Conservation (phyloP, 2,329 filamentous ascomycete genomes). For the Pyrenochaeta sp. region DNA sequence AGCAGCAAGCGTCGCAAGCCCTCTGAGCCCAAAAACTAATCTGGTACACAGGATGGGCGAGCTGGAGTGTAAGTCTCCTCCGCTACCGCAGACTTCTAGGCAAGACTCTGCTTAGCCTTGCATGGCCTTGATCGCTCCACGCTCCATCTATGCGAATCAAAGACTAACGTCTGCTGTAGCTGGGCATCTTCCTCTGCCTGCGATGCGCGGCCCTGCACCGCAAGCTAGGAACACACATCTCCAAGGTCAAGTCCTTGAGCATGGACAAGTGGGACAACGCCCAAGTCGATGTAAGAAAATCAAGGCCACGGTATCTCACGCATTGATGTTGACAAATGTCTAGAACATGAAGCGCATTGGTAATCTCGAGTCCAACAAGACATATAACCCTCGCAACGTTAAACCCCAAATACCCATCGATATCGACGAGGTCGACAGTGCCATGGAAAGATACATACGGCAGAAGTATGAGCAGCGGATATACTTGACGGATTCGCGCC, state of each 20-base stretch:
- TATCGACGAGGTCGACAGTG: conserved; percentile 88
- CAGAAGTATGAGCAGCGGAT: conserved; percentile 85
- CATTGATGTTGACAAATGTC: conserved; percentile 19
- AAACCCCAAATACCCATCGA: conserved; percentile 88
- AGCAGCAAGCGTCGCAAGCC: conserved; percentile 9
- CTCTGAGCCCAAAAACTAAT: conserved; percentile 40
- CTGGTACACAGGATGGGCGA: conserved; percentile 79
- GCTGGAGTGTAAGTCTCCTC: conserved; percentile 80
- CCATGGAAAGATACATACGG: conserved; percentile 94
- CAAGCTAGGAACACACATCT: conserved; percentile 96
- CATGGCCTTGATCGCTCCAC: neutral
- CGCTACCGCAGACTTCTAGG: neutral
- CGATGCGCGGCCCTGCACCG: conserved; percentile 94
- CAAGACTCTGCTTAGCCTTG: neutral
- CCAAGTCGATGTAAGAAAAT: conserved; percentile 85
- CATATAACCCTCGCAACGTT: conserved; percentile 86
- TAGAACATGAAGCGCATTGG: conserved; percentile 95
- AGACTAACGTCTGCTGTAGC: conserved; percentile 58
- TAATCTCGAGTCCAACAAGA: conserved; percentile 84
- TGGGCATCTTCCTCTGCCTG: conserved; percentile 97
- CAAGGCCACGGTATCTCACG: neutral
- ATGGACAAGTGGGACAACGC: conserved; percentile 98
- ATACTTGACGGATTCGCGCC: conserved; percentile 52
- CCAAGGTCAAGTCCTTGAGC: conserved; percentile 97
- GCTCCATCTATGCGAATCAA: neutral